Evolutionary conservation across 164 flowering plant genomes (phyloP).

Genomic region (Nymphaea thermarum): DNA sequence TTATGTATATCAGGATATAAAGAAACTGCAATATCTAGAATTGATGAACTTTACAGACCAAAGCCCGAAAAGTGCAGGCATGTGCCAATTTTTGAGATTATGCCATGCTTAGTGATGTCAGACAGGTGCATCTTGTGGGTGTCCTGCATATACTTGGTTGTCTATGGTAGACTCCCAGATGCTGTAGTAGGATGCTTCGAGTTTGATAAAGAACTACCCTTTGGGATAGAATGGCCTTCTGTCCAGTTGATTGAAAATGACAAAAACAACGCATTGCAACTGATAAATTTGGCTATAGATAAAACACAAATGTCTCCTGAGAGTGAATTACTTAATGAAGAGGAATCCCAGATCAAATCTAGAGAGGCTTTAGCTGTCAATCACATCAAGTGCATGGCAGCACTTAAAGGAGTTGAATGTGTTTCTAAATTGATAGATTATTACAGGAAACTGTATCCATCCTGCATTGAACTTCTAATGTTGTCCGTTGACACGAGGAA

Average conservation of each 20-base stretch:
- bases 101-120: slow-evolving; percentile 40
- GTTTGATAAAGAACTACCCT: slow-evolving; percentile 40
- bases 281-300: slow-evolving; percentile 38
- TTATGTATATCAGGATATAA: slow-evolving; percentile 54
- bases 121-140: slow-evolving; percentile 79
- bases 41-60: slow-evolving; percentile 20
- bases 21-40: slow-evolving; percentile 38
- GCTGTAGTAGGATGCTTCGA: slow-evolving; percentile 45
- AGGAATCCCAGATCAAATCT: slow-evolving; percentile 11
- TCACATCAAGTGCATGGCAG: slow-evolving; percentile 43
- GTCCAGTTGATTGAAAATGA: slow-evolving; percentile 29
- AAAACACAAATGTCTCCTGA: slow-evolving; percentile 9
- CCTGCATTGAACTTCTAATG: slow-evolving; percentile 58
- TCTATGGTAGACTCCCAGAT: slow-evolving; percentile 76
- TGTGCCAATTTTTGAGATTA: slow-evolving; percentile 30
- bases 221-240: slow-evolving; percentile 54
- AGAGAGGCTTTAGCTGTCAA: slow-evolving; percentile 39
- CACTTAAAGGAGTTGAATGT: slow-evolving; percentile 29
- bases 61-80: slow-evolving; percentile 17
- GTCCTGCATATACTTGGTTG: slow-evolving; percentile 60
- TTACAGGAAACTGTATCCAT: slow-evolving; percentile 43
- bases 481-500: slow-evolving; percentile 31
- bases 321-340: background rate
- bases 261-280: slow-evolving; percentile 28
- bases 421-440: slow-evolving; percentile 28